Base-by-base conservation (phyloP, 1,284 basidiomycete genomes). In the Malassezia sympodialis region DNA sequence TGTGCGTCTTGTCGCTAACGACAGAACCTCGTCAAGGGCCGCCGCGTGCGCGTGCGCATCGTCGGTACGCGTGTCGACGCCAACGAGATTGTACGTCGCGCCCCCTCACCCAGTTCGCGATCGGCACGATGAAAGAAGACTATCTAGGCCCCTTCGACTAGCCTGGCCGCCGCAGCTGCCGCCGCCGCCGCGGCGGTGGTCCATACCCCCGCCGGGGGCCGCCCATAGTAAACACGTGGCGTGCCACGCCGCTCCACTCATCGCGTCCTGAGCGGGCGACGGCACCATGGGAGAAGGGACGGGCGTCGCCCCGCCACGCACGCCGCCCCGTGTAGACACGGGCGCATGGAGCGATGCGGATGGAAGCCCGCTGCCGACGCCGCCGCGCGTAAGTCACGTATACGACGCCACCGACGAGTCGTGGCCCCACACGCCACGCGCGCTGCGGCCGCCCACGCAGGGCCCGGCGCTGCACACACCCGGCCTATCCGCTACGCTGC, bases 11-110 rank as follows among this genome's bases (percentile, higher is more conserved):
- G 4, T 7, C 14, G 8, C 31, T 40, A 27, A 31, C 27, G 24
- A 3, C 51, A 66, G 60, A 55, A 47, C 32, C 50, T 73, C 42
- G 88, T 93, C 75, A 94, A 93, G 76, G 89, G 89, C 62, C 88
- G 88, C 0, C 84, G 85, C 57, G 85, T 96, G 31, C 83, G 93
- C 34, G 81, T 96, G 76, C 93, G 96, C 77, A 90, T 98, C 51
- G 90, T 98, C 15, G 93, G 93, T 27, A 94, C 90, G 27, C 83
- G 93, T 68, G 88, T 96, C 8, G 93, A 98, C 73, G 91, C 91
- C 19, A 96, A 90, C 24, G 91, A 96, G 76, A 96, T 98, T 44
- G 62, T 66, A 47, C 53, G 63, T 51, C 2, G 8, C 17, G 2
- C 39, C 8, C 26, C 10, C 53, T 52, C 11, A 56, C 21, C n/a